Percentiles rank a stretch among this genome's conserved stretches.
Evolutionary conservation across 1,284 basidiomycete species (phyloP).

Genomic region (Cryptococcus sp.): DNA sequence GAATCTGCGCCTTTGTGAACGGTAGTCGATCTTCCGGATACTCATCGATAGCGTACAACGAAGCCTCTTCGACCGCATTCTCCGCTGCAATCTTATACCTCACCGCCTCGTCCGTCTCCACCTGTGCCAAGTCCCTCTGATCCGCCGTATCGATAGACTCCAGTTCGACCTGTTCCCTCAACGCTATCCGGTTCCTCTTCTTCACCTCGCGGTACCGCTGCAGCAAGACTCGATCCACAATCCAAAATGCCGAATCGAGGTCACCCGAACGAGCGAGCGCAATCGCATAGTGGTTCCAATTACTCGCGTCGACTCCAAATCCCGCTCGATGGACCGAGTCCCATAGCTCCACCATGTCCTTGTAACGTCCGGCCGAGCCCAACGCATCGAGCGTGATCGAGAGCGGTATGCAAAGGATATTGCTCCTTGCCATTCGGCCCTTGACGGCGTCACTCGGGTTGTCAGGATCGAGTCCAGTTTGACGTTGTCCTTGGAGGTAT

Average conservation of each 20-base stretch:
- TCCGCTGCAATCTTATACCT: no score
- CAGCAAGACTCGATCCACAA: constrained; percentile 73
- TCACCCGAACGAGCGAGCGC: constrained; percentile 75
- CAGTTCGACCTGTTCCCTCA: constrained; percentile 12
- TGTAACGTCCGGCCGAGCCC: constrained; percentile 60
- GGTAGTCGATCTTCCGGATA: background rate
- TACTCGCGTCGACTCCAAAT: constrained; percentile 79
- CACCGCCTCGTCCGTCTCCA: no score
- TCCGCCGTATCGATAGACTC: background rate
- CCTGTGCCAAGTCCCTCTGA: no score
- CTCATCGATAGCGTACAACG: background rate
- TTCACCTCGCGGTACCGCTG: constrained; percentile 52
- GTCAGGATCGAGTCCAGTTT: constrained; percentile 28
- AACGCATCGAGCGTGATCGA: constrained; percentile 78
- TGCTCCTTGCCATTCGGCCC: constrained; percentile 33
- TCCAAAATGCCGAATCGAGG: constrained; percentile 70
- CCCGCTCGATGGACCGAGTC: constrained; percentile 58
- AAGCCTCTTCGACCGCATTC: no score
- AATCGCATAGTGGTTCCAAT: constrained; percentile 82
- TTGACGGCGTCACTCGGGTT: background rate
- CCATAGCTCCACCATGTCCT: constrained; percentile 67
- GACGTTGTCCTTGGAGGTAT: constrained; percentile 49
- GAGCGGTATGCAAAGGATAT: constrained; percentile 68
- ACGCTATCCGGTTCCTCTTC: constrained; percentile 13
- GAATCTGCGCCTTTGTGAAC: background rate